Evolutionary conservation across 2,329 filamentous ascomycete genomes (phyloP), one percentile per base, ranked within the genome.

Genomic region (Knoxdaviesia capensis): DNA sequence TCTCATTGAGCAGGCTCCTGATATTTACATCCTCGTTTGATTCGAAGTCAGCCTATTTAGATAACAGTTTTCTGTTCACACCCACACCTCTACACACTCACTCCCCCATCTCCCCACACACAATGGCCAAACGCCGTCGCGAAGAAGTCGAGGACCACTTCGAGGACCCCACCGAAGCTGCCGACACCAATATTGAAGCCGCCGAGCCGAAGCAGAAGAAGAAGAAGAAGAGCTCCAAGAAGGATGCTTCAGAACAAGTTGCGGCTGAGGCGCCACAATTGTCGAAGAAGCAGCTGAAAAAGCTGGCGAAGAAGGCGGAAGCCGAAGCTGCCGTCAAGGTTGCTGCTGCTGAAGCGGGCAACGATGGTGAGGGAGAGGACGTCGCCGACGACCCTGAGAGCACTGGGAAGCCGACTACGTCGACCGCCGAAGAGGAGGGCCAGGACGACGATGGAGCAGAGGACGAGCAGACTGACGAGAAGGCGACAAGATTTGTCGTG

Each of bases 401-500:
- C 20, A 20, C 20, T 20, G 20, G 3, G 20, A 20, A 20, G 20
- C 20, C 20, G 20, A 20, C 20, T 20, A 20, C 20, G 2, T 20
- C 20, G 20, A 20, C 45, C 30, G 42, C 45, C 32, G 47, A 47
- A 44, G 50, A 48, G 40, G 43, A 50, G 36, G 45, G 43, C 36
- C 49, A 57, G 45, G 56, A 56, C 38, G 50, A 53, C 32, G 54
- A 56, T 36, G 42, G 44, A 31, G 41, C 35, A 38, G 32, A 49
- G 33, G 40, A 45, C 35, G 43, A 36, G 30, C 52, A 53, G 40
- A 48, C 43, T 44, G 48, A 31, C 39, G 42, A 48, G 31, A 44
- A 64, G 47, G 66, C 66, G 45, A 56, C 64, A 10, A 70, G 80
- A 46, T 85, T 84, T 63, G 84, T 86, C 46, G 73, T 79, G 52